Base-by-base conservation (phyloP, 2,329 filamentous ascomycete species). In the Alternaria infectoria region DNA sequence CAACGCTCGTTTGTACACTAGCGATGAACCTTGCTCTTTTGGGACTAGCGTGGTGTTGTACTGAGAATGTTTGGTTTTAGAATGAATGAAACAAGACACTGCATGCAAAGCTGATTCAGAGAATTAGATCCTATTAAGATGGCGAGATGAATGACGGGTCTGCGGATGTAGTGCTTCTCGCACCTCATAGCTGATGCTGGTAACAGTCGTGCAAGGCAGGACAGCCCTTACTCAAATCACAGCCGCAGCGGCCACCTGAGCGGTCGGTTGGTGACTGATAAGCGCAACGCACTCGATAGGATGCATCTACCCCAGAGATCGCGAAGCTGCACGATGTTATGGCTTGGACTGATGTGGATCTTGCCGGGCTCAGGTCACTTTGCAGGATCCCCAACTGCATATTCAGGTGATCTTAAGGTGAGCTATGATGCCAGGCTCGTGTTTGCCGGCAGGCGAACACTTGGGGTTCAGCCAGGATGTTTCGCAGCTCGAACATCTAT, bases 271-370 rank as follows among this genome's bases (percentile, higher is more conserved):
- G 36, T 13, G 23, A 13, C 21, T 25, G 56, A 59, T 52, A 59
- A 52, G 56, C 56, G 47, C 56, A 30, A 50, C 17, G 40, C 25
- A n/a, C 23, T 28, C 45, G 47, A 59, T 59, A 52, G 56, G 56
- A 15, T 26, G 3, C 8, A 15, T 51, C 13, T 15, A 11, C 9
- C n/a, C 12, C 36, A 17, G 11, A 13, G 5, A 26, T 23, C 15
- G 36, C 23, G 23, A 45, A 15, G 52, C n/a, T 45, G n/a, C 36
- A 55, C n/a, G 36, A 55, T 55, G 23, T 9, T 25, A 40, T 43
- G 10, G n/a, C 15, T 36, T 21, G 51, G 17, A n/a, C 46, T 40
- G 32, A 32, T 25, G 51, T 40, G 43, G 19, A 46, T 30, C 28
- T 17, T 56, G 26, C 50, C 28, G 15, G 15, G 25, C 12, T 49